phyloP scores from a whole-genome alignment of 2,329 filamentous ascomycete species.

The Ceratocystiopsis brevicomis region DNA sequence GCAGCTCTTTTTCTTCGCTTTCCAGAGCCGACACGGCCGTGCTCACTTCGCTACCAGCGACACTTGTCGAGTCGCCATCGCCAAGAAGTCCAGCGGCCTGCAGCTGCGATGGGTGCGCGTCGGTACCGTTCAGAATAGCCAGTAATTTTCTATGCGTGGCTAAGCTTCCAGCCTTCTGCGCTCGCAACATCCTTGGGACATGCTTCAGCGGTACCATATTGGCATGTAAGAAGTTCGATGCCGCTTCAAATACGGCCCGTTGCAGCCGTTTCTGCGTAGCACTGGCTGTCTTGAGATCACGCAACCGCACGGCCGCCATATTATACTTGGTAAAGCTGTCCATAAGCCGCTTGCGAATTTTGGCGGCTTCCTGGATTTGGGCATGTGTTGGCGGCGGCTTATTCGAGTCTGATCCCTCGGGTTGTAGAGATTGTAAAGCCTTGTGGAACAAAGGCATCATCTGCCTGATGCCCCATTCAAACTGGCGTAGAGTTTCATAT shows the following conservation, averaged over 20 bases:
- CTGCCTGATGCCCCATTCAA: conserved; percentile 68
- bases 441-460: conserved; percentile 73
- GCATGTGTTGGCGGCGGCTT: conserved; percentile 32
- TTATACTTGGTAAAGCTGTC: conserved; percentile 85
- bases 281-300: conserved; percentile 57
- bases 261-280: conserved; percentile 58
- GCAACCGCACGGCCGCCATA: conserved; percentile 57
- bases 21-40: conserved; percentile 44
- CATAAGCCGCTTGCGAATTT: conserved; percentile 73
- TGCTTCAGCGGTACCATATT: conserved; percentile 80
- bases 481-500: conserved; percentile 70
- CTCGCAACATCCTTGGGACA: conserved; percentile 44
- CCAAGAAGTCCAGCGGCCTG: conserved; percentile 27
- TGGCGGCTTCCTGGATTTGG: conserved; percentile 70
- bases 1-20: conserved; percentile 63
- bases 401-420: conserved; percentile 14
- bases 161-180: conserved; percentile 14
- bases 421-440: conserved; percentile 51
- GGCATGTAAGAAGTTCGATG: conserved; percentile 65
- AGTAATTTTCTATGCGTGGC: conserved; percentile 14
- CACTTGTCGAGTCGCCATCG: conserved; percentile 28
- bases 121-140: conserved; percentile 9
- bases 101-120: conserved; percentile 18
- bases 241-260: conserved; percentile 63
- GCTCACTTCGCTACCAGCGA: conserved; percentile 29